Evolutionary conservation across 179 eudicot genomes (phyloP).

Genomic region (Nepenthes alata): DNA sequence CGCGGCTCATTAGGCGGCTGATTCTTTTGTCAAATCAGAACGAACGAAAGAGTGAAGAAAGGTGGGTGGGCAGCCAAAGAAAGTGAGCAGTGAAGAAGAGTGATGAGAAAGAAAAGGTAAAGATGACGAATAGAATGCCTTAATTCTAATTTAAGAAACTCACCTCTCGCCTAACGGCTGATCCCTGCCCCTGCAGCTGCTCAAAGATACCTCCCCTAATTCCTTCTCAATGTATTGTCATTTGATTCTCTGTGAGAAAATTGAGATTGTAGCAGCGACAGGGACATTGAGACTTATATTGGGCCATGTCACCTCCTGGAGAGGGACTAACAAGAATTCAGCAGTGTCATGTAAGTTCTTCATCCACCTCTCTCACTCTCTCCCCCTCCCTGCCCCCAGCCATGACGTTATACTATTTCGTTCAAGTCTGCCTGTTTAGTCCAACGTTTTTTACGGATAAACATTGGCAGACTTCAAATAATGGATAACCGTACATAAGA

Average conservation of each 20-base stretch:
- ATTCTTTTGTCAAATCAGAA: too few species aligned
- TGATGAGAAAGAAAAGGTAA: conserved; percentile 16
- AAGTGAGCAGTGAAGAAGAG: conserved; percentile 12
- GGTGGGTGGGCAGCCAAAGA: not conserved
- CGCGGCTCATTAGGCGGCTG: too few species aligned
- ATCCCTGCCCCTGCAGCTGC: not conserved
- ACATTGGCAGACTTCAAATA: too few species aligned
- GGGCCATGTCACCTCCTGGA: too few species aligned
- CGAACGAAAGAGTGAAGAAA: not conserved
- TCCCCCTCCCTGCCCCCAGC: not conserved
- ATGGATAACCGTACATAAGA: too few species aligned
- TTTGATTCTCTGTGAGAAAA: too few species aligned
- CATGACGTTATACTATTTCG: not conserved
- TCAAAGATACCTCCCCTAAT: not conserved
- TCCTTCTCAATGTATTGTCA: not conserved
- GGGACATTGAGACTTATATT: too few species aligned
- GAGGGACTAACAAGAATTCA: conserved; percentile 4
- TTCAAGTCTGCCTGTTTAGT: not conserved
- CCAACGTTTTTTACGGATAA: too few species aligned
- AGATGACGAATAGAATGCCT: conserved; percentile 18
- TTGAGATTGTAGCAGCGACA: too few species aligned
- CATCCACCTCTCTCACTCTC: not conserved
- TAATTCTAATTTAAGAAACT: conserved; percentile 26
- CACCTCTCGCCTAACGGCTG: conserved; percentile 7
- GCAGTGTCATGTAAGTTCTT: not conserved